These are phyloP conservation scores for Phytopythium aichiense DNA, from an alignment of 352 stramenopile genomes.

Conservation along the genomic window DNA sequence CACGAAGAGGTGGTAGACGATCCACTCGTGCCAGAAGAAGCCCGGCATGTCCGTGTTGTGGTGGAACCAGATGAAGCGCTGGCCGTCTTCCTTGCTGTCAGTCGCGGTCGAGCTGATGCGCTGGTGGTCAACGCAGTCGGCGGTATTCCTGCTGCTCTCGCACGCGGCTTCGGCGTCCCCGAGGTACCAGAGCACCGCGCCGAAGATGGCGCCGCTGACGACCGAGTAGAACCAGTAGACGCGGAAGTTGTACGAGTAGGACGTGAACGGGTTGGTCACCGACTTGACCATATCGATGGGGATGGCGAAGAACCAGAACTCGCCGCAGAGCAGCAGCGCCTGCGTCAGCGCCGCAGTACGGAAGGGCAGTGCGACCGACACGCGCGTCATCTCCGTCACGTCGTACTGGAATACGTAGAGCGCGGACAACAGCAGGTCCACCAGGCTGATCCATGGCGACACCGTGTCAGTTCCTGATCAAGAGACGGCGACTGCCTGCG, in stretches of 20 bases:
- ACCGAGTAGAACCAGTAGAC: slow-evolving; percentile 84
- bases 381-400: slow-evolving; percentile 50
- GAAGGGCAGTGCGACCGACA: slow-evolving; percentile 53
- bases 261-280: slow-evolving; percentile 88
- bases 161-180: slow-evolving; percentile 32
- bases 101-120: slow-evolving; percentile 7
- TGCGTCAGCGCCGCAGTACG: slow-evolving; percentile 64
- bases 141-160: slow-evolving; percentile 9
- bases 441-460: slow-evolving; percentile 22
- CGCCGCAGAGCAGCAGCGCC: slow-evolving; percentile 72
- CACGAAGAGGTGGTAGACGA: slow-evolving; percentile 80
- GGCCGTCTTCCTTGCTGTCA: slow-evolving; percentile 17
- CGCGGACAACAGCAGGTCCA: slow-evolving; percentile 66
- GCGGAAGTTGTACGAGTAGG: slow-evolving; percentile 78
- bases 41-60: slow-evolving; percentile 72
- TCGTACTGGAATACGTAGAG: slow-evolving; percentile 80
- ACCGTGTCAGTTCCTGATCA: not conserved
- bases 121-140: slow-evolving; percentile 18
- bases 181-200: slow-evolving; percentile 57
- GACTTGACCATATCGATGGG: slow-evolving; percentile 87
- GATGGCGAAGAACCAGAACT: slow-evolving; percentile 90
- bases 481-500: not conserved
- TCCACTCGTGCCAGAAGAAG: slow-evolving; percentile 83
- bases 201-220: slow-evolving; percentile 64
- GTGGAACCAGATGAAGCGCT: slow-evolving; percentile 82